Evolutionary conservation across 2,329 filamentous ascomycete genomes (phyloP).

Genomic region (Tolypocladium ovalisporum): DNA sequence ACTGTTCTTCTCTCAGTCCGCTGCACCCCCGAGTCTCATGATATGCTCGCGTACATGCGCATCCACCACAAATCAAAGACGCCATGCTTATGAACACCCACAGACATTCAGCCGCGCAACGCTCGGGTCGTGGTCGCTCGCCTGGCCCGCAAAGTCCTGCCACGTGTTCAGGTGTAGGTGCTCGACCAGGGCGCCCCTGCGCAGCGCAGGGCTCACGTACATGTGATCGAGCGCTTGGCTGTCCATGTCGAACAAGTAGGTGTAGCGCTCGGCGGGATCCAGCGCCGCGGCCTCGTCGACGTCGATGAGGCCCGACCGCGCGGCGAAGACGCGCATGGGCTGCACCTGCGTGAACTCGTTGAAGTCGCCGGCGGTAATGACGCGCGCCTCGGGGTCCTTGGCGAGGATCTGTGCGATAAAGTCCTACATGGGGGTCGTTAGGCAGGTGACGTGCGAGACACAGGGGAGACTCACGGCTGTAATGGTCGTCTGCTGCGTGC

Average conservation of each 20-base stretch:
- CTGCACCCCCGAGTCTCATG: neutral
- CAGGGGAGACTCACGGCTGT: constrained; percentile 36
- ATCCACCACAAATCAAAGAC: neutral
- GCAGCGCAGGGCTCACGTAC: constrained; percentile 47
- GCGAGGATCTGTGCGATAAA: constrained; percentile 49
- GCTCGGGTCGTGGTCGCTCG: constrained; percentile 60
- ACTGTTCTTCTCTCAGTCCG: too few species aligned
- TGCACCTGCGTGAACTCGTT: constrained; percentile 59
- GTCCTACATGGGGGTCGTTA: constrained; percentile 15
- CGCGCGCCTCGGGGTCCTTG: constrained; percentile 40
- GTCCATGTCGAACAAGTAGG: constrained; percentile 60
- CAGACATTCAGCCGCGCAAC: constrained; percentile 55
- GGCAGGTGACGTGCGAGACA: neutral
- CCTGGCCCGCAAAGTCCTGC: constrained; percentile 42
- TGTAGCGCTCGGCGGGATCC: constrained; percentile 50
- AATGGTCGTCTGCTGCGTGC: constrained; percentile 44
- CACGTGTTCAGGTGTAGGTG: constrained; percentile 65
- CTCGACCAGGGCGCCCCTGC: constrained; percentile 38
- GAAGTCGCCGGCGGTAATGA: constrained; percentile 58
- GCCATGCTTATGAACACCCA: constrained; percentile 10
- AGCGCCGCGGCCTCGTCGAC: constrained; percentile 49
- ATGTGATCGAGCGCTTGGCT: constrained; percentile 61
- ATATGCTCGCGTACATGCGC: neutral
- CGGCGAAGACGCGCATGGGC: constrained; percentile 44
- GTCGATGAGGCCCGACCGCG: constrained; percentile 45